Evolutionary conservation across 2,329 filamentous ascomycete species (phyloP).

Genomic region (Coniochaeta pulveracea): DNA sequence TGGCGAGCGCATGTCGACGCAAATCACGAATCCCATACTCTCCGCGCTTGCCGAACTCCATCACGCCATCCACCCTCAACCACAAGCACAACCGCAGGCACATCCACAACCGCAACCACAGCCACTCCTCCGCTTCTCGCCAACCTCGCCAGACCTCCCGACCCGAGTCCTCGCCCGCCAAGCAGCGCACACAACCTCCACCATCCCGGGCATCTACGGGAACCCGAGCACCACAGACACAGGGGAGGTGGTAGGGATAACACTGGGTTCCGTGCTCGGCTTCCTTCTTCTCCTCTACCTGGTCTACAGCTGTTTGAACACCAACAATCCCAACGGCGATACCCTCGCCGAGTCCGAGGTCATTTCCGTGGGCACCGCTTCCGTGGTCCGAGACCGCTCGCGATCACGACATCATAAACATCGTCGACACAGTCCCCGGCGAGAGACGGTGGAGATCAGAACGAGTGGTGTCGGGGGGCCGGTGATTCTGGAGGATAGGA

Average conservation of each 20-base stretch:
- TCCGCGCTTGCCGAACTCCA: no score
- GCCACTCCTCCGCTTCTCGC: no score
- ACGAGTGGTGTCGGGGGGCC: conserved; percentile 8
- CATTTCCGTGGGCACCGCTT: conserved; percentile 9
- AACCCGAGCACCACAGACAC: conserved; percentile 14
- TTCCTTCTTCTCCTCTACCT: conserved; percentile 22
- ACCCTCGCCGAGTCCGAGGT: conserved; percentile 1
- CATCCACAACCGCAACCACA: no score
- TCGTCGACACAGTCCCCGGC: conserved; percentile 5
- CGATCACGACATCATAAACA: conserved; percentile 1
- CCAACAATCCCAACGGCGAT: conserved; percentile 9
- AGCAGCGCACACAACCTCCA: conserved; percentile 11
- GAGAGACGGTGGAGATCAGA: conserved; percentile 18
- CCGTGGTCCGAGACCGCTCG: conserved; percentile 7
- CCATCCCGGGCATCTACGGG: conserved; percentile 19
- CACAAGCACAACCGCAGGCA: no score
- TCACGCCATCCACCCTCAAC: no score
- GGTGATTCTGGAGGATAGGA: conserved; percentile 15
- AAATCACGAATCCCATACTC: no score
- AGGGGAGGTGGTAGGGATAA: conserved; percentile 28
- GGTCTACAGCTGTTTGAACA: conserved; percentile 19
- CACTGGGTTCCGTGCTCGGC: conserved; percentile 30
- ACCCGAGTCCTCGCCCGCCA: conserved; percentile 10
- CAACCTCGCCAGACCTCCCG: no score
- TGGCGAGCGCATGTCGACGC: no score